phyloP scores from a whole-genome alignment of 495 filamentous ascomycete species.

The Lasiosphaeria miniovina region DNA sequence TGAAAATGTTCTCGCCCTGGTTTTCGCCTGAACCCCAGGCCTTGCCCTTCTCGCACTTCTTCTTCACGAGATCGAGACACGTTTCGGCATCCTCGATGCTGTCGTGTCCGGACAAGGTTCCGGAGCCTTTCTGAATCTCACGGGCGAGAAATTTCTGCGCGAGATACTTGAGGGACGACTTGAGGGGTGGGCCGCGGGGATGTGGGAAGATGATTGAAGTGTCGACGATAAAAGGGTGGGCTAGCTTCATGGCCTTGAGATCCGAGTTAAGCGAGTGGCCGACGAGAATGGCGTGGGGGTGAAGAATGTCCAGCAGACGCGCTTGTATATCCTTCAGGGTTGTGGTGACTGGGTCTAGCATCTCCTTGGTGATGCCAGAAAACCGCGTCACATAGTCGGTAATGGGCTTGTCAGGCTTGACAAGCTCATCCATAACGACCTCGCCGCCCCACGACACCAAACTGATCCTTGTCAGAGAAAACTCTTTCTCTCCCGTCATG shows the following conservation, averaged over 20 bases:
- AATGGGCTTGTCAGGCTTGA: constrained; percentile 82
- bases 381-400: constrained; percentile 84
- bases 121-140: constrained; percentile 76
- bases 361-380: constrained; percentile 85
- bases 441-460: constrained; percentile 81
- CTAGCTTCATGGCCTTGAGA: constrained; percentile 73
- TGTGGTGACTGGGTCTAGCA: constrained; percentile 77
- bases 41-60: constrained; percentile 90
- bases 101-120: constrained; percentile 67
- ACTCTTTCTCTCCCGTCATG: constrained; percentile 67
- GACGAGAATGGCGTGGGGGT: constrained; percentile 73
- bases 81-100: constrained; percentile 88
- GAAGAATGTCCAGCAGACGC: constrained; percentile 68
- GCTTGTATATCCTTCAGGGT: constrained; percentile 80
- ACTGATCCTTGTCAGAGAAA: constrained; percentile 83
- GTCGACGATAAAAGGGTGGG: constrained; percentile 91
- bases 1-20: constrained; percentile 82
- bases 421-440: constrained; percentile 80
- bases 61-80: constrained; percentile 86
- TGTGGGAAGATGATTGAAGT: constrained; percentile 79
- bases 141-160: constrained; percentile 74
- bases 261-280: constrained; percentile 94
- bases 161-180: constrained; percentile 82
- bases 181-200: constrained; percentile 42
- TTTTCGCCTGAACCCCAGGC: constrained; percentile 74